A percentile compares a stretch with the other conserved stretches of the same genome.
Conservation (phyloP, 129 eudicot genomes). For the Calendula officinalis region DNA sequence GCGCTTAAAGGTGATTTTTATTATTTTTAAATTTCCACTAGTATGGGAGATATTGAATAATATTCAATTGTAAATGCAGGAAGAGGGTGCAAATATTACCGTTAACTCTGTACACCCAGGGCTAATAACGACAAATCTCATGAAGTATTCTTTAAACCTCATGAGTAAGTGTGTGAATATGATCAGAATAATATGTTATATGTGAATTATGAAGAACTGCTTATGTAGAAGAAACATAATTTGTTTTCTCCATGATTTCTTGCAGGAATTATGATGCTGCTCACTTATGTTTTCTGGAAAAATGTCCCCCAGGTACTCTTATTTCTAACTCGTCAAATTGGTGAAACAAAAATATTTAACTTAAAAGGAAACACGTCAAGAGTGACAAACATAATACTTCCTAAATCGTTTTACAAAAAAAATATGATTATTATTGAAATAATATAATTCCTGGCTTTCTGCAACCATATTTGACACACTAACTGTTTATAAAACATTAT, state of each 20-base stretch:
- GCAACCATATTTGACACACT: background rate
- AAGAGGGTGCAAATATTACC: slow-evolving; percentile 76
- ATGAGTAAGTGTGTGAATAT: slow-evolving; percentile 51
- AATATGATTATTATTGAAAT: background rate
- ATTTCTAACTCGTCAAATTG: background rate
- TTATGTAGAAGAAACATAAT: background rate
- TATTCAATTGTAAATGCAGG: slow-evolving; percentile 39
- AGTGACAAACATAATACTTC: no score
- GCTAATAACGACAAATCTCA: slow-evolving; percentile 83
- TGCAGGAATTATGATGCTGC: slow-evolving; percentile 56
- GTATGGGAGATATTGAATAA: background rate
- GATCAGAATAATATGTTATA: slow-evolving; percentile 1
- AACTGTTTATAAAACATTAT: no score
- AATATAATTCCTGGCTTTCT: background rate
- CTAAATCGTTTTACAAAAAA: background rate
- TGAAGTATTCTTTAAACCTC: slow-evolving; percentile 45
- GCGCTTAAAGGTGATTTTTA: slow-evolving; percentile 51
- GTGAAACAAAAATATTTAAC: no score
- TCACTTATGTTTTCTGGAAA: slow-evolving; percentile 73
- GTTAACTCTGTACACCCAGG: slow-evolving; percentile 95
- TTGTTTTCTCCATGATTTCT: slow-evolving; percentile 7
- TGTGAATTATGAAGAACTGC: background rate
- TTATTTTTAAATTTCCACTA: background rate
- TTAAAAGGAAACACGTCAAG: no score
- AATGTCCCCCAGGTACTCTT: slow-evolving; percentile 79